Evolutionary conservation across 2,329 filamentous ascomycete species (phyloP).

Genomic region (Microcera coccophila): DNA sequence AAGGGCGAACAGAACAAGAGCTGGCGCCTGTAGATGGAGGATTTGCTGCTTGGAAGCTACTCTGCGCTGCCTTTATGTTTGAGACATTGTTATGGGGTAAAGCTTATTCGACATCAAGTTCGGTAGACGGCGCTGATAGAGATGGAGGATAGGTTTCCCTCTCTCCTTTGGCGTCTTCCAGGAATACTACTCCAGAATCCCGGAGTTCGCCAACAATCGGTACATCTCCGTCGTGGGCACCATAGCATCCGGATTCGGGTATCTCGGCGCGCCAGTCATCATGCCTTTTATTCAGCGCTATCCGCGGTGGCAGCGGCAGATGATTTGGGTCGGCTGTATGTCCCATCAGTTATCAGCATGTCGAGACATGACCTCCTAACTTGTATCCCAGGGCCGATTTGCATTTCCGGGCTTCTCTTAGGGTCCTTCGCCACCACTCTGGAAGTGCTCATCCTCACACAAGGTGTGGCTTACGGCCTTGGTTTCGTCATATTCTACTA

Average conservation of each 20-base stretch:
- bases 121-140: too few relatives aligned
- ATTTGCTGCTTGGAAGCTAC: constrained; percentile 22
- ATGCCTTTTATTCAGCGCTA: constrained; percentile 33
- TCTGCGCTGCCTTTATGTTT: constrained; percentile 26
- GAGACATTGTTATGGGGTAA: constrained; percentile 26
- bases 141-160: constrained; percentile 30
- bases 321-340: constrained; percentile 35
- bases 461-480: constrained; percentile 38
- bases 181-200: constrained; percentile 25
- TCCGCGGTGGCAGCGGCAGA: constrained; percentile 29
- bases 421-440: constrained; percentile 34
- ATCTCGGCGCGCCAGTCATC: constrained; percentile 33
- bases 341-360: background rate
- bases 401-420: constrained; percentile 33
- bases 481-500: constrained; percentile 38
- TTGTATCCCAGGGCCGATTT: constrained; percentile 28
- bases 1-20: too few relatives aligned
- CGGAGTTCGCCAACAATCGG: constrained; percentile 24
- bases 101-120: too few relatives aligned
- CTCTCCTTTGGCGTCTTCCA: constrained; percentile 32
- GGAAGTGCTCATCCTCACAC: constrained; percentile 35
- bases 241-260: constrained; percentile 28
- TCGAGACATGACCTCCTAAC: too few relatives aligned
- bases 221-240: constrained; percentile 29
- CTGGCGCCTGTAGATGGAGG: constrained; percentile 21